Percentiles rank a stretch among this genome's conserved stretches.
phyloP scores from a whole-genome alignment of 305 asterid species.

The Fraxinus sp. region DNA sequence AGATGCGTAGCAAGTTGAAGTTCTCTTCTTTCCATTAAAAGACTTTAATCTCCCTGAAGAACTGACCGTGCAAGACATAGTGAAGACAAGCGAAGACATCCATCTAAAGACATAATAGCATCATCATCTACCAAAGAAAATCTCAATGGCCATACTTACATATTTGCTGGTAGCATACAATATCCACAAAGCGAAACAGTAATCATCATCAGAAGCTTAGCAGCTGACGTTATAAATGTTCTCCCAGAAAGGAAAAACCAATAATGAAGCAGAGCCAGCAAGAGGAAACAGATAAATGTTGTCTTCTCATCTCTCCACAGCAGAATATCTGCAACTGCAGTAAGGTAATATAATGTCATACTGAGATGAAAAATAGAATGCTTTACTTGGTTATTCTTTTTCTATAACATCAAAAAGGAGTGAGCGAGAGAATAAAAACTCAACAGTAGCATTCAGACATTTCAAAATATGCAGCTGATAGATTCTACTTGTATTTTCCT shows the following conservation, averaged over 20 bases:
- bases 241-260: conserved; percentile 81
- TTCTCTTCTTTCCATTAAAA: not conserved
- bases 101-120: not conserved
- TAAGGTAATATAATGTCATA: conserved; percentile 30
- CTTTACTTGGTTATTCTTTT: not conserved
- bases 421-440: not conserved
- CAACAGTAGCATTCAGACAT: not conserved
- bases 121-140: conserved; percentile 1
- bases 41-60: not conserved
- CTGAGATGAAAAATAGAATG: conserved; percentile 20
- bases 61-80: not conserved
- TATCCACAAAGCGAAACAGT: conserved; percentile 53
- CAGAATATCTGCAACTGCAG: conserved; percentile 87
- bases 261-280: conserved; percentile 55
- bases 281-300: conserved; percentile 59
- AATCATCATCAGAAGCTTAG: conserved; percentile 62
- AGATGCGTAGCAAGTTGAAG: conserved; percentile 18
- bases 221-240: conserved; percentile 70
- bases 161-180: conserved; percentile 49
- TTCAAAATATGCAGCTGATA: not conserved
- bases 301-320: conserved; percentile 94
- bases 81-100: not conserved
- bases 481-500: not conserved
- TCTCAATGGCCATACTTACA: conserved; percentile 48
- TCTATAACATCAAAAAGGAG: conserved; percentile 11